Conservation (phyloP, 495 filamentous ascomycete species). For the Mytilinidion resinicola region DNA sequence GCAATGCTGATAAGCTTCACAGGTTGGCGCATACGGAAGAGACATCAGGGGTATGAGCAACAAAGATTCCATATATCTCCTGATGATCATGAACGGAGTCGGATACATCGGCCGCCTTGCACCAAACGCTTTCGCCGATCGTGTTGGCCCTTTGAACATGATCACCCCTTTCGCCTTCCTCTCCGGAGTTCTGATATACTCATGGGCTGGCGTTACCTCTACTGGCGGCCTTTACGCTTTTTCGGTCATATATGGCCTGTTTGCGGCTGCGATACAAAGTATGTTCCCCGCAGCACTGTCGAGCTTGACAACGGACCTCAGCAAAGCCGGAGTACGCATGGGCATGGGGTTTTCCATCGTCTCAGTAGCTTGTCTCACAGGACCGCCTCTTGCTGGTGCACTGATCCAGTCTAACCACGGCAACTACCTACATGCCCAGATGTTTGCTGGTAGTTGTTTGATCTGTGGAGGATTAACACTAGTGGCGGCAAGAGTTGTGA, state of each 20-base stretch:
- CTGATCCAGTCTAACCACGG: slow-evolving; percentile 28
- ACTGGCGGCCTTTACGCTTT: slow-evolving; percentile 27
- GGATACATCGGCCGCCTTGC: slow-evolving; percentile 31
- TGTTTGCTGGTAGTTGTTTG: slow-evolving; percentile 27
- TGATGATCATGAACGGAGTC: slow-evolving; percentile 33
- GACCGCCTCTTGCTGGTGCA: slow-evolving; percentile 33
- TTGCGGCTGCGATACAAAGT: slow-evolving; percentile 30
- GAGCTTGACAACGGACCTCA: slow-evolving; percentile 29
- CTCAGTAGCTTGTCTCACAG: slow-evolving; percentile 31
- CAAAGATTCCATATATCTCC: slow-evolving; percentile 23
- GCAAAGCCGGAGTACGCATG: slow-evolving; percentile 30
- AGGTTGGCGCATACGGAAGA: slow-evolving; percentile 30
- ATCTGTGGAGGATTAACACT: neutral
- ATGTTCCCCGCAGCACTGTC: slow-evolving; percentile 31
- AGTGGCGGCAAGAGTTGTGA: neutral
- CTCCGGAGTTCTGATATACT: slow-evolving; percentile 24
- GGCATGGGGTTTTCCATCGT: slow-evolving; percentile 36
- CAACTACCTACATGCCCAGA: slow-evolving; percentile 26
- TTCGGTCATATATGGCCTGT: slow-evolving; percentile 30
- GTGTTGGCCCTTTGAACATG: slow-evolving; percentile 29
- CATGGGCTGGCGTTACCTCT: slow-evolving; percentile 29
- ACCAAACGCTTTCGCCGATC: slow-evolving; percentile 30
- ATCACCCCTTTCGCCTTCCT: slow-evolving; percentile 27
- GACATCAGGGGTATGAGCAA: slow-evolving; percentile 23
- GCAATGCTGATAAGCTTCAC: neutral